Base-by-base conservation (phyloP, 2,329 filamentous ascomycete species). In the Colletotrichum agaves region DNA sequence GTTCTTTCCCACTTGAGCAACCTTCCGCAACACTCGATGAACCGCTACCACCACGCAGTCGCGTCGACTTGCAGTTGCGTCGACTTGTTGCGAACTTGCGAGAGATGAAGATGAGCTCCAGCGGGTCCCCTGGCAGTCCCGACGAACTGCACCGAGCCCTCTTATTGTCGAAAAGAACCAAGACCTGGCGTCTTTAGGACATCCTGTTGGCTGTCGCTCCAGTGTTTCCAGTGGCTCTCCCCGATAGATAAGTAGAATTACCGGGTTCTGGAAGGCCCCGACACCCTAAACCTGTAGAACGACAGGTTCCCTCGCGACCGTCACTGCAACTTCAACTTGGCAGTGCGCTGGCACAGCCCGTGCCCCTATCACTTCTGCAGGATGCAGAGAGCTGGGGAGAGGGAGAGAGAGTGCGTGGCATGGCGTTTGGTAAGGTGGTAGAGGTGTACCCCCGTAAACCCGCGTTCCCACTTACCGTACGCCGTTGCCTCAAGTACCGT, bases 161-260 rank as follows among this genome's bases (percentile, higher is more conserved):
- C 31, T 39, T 17, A 11, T 35, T 49, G 33, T 33, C 61, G 47
- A 43, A 55, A 47, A 17, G 37, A 33, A 39, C 31, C 50, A 55
- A 8, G 12, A 19, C 27, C 23, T 17, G 35, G 31, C 57, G 27
- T 56, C 43, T 53, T 37, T 49, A 17, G 17, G 27, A 33, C 39
- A 39, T 37, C n/a, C 53, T 59, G 61, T 43, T 64, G 64, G 61
- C 41, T 27, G 46, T 46, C 49, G 57, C 57, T 61, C 47, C 57
- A 61, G 61, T 67, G 64, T 65, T 65, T 65, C 56, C 46, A 47
- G 57, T 49, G 60, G 60, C 44, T 46, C 64, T 6, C 23, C 3
- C 35, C 43, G 19, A 43, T 12, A 21, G 61, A 19, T 8, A 37
- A 27, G 21, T 12, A 21, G 33, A 27, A 41, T 33, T 39, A 17